phyloP scores from a whole-genome alignment of 306 rosid genomes.

The Urtica urens region DNA sequence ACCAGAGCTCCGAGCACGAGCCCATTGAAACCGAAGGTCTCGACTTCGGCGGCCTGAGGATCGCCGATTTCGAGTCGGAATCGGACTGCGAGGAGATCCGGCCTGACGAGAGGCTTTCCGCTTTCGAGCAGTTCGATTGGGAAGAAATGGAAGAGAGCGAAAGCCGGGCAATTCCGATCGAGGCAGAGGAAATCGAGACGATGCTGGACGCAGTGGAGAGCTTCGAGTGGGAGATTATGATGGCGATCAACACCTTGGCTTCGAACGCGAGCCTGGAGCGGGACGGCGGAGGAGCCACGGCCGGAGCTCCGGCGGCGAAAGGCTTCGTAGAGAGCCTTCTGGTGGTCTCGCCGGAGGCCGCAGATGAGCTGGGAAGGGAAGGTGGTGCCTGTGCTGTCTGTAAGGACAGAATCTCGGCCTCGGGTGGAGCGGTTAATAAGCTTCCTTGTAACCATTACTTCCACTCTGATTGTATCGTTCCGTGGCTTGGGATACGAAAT shows the following conservation, averaged over 20 bases:
- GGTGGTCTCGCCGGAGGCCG: conserved; percentile 42
- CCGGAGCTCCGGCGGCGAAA: conserved; percentile 44
- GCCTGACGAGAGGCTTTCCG: conserved; percentile 51
- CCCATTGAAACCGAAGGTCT: conserved; percentile 14
- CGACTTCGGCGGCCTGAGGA: conserved; percentile 38
- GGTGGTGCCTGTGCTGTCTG: conserved; percentile 63
- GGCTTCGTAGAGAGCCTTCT: conserved; percentile 61
- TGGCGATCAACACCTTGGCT: conserved; percentile 42
- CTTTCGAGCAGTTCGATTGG: conserved; percentile 50
- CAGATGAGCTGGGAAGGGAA: conserved; percentile 44
- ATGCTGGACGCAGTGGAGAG: conserved; percentile 38
- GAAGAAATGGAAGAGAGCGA: conserved; percentile 42
- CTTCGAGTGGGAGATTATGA: conserved; percentile 70
- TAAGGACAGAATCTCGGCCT: conserved; percentile 44
- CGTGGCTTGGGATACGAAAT: conserved; percentile 76
- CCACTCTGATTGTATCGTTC: conserved; percentile 83
- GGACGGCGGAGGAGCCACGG: background rate
- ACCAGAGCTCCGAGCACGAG: conserved; percentile 5
- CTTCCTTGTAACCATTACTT: conserved; percentile 76
- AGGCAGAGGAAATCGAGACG: conserved; percentile 35
- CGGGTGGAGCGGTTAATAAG: conserved; percentile 69
- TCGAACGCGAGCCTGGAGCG: conserved; percentile 25
- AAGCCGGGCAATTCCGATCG: conserved; percentile 31
- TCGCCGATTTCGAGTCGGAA: conserved; percentile 48
- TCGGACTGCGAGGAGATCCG: conserved; percentile 43